phyloP scores from a whole-genome alignment of 2,329 filamentous ascomycete species.

The Beauveria scarabaeidicola region DNA sequence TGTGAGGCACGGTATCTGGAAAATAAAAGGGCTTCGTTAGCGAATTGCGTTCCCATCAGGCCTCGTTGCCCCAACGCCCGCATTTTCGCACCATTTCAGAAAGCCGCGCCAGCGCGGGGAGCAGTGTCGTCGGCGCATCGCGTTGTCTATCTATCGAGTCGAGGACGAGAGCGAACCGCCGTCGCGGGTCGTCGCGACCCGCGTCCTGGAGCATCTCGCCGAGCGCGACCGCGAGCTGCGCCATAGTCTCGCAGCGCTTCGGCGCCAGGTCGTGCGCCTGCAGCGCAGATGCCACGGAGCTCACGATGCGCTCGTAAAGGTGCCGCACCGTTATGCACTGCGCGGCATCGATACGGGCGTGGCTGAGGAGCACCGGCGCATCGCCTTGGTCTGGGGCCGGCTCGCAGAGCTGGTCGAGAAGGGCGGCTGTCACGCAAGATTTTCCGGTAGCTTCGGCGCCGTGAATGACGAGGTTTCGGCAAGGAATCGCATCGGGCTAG shows the following conservation, averaged over 20 bases:
- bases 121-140: conserved; percentile 68
- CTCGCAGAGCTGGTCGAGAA: conserved; percentile 21
- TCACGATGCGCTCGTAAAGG: conserved; percentile 63
- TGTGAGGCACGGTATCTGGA: conserved; percentile 68
- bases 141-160: conserved; percentile 81
- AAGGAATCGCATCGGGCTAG: conserved; percentile 58
- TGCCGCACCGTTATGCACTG: conserved; percentile 76
- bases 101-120: conserved; percentile 73
- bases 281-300: conserved; percentile 47
- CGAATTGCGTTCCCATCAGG: no score
- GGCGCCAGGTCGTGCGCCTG: conserved; percentile 36
- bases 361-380: conserved; percentile 31
- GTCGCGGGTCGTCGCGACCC: conserved; percentile 24
- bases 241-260: conserved; percentile 69
- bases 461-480: conserved; percentile 68
- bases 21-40: neutral
- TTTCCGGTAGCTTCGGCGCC: conserved; percentile 86
- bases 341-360: conserved; percentile 57
- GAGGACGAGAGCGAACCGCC: conserved; percentile 72
- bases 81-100: conserved; percentile 59
- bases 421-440: conserved; percentile 56
- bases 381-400: conserved; percentile 12
- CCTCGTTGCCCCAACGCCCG: neutral
- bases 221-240: conserved; percentile 66
- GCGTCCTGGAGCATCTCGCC: conserved; percentile 49